These are phyloP conservation scores for Cercospora sp. DNA, from an alignment of 2,329 filamentous ascomycete genomes.

Conservation along the genomic window DNA sequence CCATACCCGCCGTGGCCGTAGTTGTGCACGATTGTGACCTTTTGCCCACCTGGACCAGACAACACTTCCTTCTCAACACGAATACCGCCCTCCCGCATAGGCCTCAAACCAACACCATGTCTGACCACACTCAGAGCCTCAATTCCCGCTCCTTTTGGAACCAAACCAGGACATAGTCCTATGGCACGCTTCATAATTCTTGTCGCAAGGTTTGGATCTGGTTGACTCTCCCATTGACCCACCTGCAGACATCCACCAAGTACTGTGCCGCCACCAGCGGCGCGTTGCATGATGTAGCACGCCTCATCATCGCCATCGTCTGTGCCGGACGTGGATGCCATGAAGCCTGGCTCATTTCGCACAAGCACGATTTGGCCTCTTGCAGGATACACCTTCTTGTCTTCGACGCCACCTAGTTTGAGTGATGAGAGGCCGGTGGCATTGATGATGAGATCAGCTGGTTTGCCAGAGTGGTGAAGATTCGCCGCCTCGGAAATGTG, in stretches of 20 bases:
- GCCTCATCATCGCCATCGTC: slow-evolving; percentile 73
- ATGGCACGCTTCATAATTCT: slow-evolving; percentile 82
- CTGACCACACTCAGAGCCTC: slow-evolving; percentile 73
- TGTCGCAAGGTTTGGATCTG: slow-evolving; percentile 75
- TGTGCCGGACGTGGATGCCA: slow-evolving; percentile 70
- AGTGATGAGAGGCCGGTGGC: slow-evolving; percentile 77
- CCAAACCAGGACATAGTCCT: slow-evolving; percentile 64
- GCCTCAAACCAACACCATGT: slow-evolving; percentile 80
- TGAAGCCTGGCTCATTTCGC: slow-evolving; percentile 71
- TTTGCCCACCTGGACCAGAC: slow-evolving; percentile 44
- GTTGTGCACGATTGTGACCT: slow-evolving; percentile 71
- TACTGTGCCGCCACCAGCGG: slow-evolving; percentile 76
- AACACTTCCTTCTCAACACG: slow-evolving; percentile 73
- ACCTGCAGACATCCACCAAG: slow-evolving; percentile 84
- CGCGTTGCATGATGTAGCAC: slow-evolving; percentile 79
- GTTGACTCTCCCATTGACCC: slow-evolving; percentile 74
- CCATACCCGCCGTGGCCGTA: slow-evolving; percentile 81
- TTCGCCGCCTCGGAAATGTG: slow-evolving; percentile 71
- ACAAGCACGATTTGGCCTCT: slow-evolving; percentile 84
- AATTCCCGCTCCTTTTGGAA: slow-evolving; percentile 63
- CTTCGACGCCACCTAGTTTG: slow-evolving; percentile 78
- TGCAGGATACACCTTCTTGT: slow-evolving; percentile 70
- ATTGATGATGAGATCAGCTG: slow-evolving; percentile 74
- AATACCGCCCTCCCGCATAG: slow-evolving; percentile 70
- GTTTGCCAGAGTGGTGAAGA: slow-evolving; percentile 58